These are phyloP conservation scores for Candida sphagnicola DNA, from an alignment of 805 yeast genomes.

Conservation along the genomic window DNA sequence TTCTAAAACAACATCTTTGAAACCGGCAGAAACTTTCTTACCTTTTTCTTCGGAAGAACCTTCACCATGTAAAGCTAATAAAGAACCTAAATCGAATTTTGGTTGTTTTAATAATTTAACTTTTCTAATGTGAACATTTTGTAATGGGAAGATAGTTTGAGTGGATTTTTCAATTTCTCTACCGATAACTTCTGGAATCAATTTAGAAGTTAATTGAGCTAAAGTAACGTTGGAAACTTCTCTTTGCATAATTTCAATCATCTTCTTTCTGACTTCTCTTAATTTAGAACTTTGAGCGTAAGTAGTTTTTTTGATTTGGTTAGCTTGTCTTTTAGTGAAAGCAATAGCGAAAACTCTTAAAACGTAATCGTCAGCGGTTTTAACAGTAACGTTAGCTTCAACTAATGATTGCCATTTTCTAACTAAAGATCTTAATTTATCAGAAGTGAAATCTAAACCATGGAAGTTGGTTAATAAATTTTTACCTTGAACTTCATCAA, in stretches of 20 bases:
- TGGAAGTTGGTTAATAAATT: conserved; percentile 99
- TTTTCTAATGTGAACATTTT: conserved; percentile 98
- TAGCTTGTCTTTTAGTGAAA: conserved; percentile 96
- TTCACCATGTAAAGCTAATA: conserved; percentile 97
- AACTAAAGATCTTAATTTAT: conserved; percentile 94
- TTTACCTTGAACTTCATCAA: conserved; percentile 98
- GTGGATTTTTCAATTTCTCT: conserved; percentile 98
- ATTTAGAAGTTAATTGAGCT: conserved; percentile 94
- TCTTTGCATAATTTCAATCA: conserved; percentile 93
- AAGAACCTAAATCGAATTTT: conserved; percentile 95
- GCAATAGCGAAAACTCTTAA: conserved; percentile 96
- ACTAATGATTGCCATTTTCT: conserved; percentile 99
- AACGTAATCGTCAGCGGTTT: conserved; percentile 96
- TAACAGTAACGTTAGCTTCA: conserved; percentile 97
- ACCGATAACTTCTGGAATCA: conserved; percentile 98
- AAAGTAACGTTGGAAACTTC: conserved; percentile 93
- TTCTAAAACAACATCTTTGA: conserved; percentile 98
- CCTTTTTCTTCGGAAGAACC: conserved; percentile 85
- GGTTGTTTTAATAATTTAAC: conserved; percentile 98
- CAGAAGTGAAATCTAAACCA: conserved; percentile 97
- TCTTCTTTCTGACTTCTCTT: conserved; percentile 96
- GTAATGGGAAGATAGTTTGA: conserved; percentile 92
- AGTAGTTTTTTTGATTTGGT: conserved; percentile 96
- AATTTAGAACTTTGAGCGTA: conserved; percentile 97
- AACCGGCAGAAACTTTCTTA: conserved; percentile 96